phyloP scores from a whole-genome alignment of 371 early-diverging fungal genomes.

The Hamiltosporidium tvaerminnensis region DNA sequence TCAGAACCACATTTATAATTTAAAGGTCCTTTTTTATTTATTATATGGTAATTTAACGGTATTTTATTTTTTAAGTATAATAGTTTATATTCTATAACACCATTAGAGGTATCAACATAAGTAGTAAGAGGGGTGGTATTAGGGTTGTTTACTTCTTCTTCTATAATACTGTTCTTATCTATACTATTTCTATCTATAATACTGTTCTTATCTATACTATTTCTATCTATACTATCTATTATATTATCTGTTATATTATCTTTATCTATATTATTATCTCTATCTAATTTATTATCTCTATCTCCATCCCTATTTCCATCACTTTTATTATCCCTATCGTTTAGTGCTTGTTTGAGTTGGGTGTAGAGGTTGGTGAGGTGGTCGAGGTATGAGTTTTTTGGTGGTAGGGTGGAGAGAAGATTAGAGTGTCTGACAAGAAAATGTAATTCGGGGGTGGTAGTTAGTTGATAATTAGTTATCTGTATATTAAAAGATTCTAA shows the following conservation, averaged over 20 bases:
- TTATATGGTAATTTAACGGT: background rate
- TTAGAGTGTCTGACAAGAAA: slow-evolving; percentile 30
- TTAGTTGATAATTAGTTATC: too few relatives aligned
- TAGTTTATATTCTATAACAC: background rate
- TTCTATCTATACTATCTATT: too few relatives aligned
- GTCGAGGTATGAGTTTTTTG: slow-evolving; percentile 17
- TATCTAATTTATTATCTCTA: too few relatives aligned
- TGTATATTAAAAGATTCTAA: too few relatives aligned
- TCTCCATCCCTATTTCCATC: too few relatives aligned
- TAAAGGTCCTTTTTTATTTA: slow-evolving; percentile 17
- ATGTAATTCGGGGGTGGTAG: slow-evolving; percentile 21
- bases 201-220: too few relatives aligned
- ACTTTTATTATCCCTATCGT: too few relatives aligned
- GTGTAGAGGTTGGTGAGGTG: slow-evolving; percentile 4
- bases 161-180: too few relatives aligned
- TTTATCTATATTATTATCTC: too few relatives aligned
- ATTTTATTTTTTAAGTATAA: background rate
- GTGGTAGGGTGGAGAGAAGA: slow-evolving; percentile 2
- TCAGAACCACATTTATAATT: slow-evolving; percentile 72
- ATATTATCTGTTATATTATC: too few relatives aligned
- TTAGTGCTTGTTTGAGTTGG: background rate
- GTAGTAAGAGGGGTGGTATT: background rate
- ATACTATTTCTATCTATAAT: too few relatives aligned
- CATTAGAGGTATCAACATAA: slow-evolving; percentile 33
- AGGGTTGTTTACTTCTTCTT: slow-evolving; percentile 2